These are phyloP conservation scores for Ramaria rubella DNA, from an alignment of 768 basidiomycete genomes.

Conservation along the genomic window DNA sequence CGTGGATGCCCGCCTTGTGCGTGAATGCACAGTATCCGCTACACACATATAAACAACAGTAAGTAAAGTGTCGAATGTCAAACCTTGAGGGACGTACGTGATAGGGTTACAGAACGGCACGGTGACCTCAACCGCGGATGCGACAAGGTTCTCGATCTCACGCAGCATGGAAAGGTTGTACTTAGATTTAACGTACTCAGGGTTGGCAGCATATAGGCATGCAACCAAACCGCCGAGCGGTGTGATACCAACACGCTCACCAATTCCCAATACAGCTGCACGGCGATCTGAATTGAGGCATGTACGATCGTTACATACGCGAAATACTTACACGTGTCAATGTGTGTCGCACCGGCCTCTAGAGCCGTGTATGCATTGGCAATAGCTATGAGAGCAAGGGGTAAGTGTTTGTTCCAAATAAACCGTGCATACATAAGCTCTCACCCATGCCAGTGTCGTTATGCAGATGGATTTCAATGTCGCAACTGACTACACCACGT, in stretches of 20 bases:
- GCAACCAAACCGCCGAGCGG: conserved; percentile 95
- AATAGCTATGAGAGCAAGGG: conserved; percentile 66
- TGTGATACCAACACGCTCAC: conserved; percentile 98
- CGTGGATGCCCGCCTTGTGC: conserved; percentile 99
- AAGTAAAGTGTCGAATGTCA: background rate
- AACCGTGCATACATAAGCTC: conserved; percentile 16
- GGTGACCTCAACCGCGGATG: conserved; percentile 96
- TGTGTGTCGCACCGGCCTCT: conserved; percentile 98
- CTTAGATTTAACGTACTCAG: conserved; percentile 99
- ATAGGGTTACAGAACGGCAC: conserved; percentile 97
- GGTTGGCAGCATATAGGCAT: conserved; percentile 93
- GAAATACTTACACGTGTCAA: conserved; percentile 80
- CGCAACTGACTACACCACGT: conserved; percentile 92
- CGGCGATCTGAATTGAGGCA: conserved; percentile 9
- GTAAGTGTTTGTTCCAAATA: too few species aligned
- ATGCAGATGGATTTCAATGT: conserved; percentile 97
- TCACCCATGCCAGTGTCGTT: conserved; percentile 96
- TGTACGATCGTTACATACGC: background rate
- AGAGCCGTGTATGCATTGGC: conserved; percentile 98
- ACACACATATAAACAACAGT: background rate
- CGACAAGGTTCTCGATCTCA: conserved; percentile 97
- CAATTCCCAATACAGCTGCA: conserved; percentile 89
- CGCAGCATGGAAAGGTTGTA: conserved; percentile 97
- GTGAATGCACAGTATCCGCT: conserved; percentile 99
- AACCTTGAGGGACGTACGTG: conserved; percentile 45